Conservation (phyloP, 1,139 yeast genomes). For the Suhomyces anneliseae region DNA sequence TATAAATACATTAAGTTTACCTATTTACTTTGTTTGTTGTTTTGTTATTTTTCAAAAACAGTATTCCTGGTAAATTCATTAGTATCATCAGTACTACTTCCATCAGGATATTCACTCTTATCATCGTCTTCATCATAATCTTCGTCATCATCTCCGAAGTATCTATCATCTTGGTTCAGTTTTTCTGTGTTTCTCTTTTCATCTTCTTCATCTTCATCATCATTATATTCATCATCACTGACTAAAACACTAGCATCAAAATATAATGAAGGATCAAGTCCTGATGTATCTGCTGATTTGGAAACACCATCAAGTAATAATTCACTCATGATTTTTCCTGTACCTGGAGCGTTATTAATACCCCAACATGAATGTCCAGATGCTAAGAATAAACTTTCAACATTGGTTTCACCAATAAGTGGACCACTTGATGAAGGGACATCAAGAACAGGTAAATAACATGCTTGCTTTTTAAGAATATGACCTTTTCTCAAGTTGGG, state of each 20-base stretch:
- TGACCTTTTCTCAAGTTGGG: conserved; percentile 73
- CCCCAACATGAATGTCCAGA: conserved; percentile 99
- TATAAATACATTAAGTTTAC: neutral
- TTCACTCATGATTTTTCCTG: conserved; percentile 91
- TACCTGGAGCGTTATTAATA: conserved; percentile 94
- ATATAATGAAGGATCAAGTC: conserved; percentile 80
- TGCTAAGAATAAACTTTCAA: conserved; percentile 73
- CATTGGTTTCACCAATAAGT: conserved; percentile 88
- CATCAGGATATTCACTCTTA: conserved; percentile 2
- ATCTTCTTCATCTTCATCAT: conserved; percentile 18
- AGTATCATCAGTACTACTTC: conserved; percentile 3
- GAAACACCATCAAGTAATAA: conserved; percentile 82
- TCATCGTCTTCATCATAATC: conserved; percentile 12
- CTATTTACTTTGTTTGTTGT: too few relatives aligned
- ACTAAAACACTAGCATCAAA: conserved; percentile 67
- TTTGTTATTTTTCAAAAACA: neutral
- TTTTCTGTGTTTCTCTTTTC: neutral
- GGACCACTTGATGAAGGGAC: conserved; percentile 94
- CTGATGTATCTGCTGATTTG: conserved; percentile 72
- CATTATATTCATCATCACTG: conserved; percentile 39
- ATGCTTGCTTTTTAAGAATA: conserved; percentile 84
- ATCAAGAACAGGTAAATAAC: conserved; percentile 91
- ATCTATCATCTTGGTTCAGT: conserved; percentile 7
- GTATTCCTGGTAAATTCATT: conserved; percentile 2
- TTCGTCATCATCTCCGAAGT: conserved; percentile 15